Evolutionary conservation across 2,329 filamentous ascomycete species (phyloP).

Genomic region (Madurella mycetomatis): DNA sequence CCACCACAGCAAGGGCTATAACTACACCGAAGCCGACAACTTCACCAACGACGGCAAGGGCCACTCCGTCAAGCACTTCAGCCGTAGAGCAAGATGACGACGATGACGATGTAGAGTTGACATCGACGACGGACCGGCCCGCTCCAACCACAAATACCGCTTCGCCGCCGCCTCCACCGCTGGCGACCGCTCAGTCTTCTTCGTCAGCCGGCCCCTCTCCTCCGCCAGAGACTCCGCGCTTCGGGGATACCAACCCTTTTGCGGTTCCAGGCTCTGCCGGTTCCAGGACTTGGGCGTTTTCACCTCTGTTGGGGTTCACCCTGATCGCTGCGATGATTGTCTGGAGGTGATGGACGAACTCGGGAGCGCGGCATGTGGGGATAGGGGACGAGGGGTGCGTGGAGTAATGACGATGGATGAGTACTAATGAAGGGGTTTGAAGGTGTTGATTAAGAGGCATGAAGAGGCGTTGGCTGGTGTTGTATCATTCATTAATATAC

Average conservation of each 20-base stretch:
- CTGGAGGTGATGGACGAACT: conserved; percentile 3
- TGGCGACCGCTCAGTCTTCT: background rate
- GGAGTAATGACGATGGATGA: background rate
- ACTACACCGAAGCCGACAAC: background rate
- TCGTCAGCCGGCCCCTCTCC: background rate
- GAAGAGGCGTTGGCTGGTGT: background rate
- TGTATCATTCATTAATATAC: background rate
- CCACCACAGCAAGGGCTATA: conserved; percentile 9
- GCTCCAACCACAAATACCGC: background rate
- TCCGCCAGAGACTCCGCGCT: conserved; percentile 10
- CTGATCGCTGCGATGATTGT: conserved; percentile 5
- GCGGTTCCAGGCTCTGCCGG: conserved; percentile 18
- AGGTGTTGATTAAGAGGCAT: background rate
- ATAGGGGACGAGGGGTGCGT: background rate
- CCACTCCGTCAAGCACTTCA: background rate
- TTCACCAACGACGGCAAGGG: background rate
- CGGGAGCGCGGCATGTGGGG: background rate
- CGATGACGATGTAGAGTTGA: background rate
- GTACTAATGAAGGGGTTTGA: background rate
- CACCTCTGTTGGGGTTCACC: conserved; percentile 7
- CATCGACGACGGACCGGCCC: background rate
- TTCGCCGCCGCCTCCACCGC: conserved; percentile 1
- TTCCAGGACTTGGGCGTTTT: background rate
- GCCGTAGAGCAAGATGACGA: background rate
- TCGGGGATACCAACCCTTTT: conserved; percentile 28